phyloP scores from a whole-genome alignment of 495 filamentous ascomycete genomes.

The Penicillium antarcticum region DNA sequence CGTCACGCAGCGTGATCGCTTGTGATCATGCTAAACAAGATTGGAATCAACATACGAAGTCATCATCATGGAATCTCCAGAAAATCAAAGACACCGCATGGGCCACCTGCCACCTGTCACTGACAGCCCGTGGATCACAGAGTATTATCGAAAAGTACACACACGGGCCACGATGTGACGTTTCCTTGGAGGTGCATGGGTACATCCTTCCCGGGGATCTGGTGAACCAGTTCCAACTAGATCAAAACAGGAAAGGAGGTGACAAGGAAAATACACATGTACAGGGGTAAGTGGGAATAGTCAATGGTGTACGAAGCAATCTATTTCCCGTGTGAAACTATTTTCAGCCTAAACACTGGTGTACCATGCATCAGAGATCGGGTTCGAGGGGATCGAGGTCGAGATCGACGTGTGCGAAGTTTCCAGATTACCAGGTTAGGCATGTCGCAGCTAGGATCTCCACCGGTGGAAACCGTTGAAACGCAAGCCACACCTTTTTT shows the following conservation, averaged over 20 bases:
- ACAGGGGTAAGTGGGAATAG: no score
- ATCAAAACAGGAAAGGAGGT: neutral
- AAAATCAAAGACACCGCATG: constrained; percentile 6
- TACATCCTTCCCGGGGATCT: neutral
- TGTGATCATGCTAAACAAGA: no score
- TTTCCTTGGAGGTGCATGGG: no score
- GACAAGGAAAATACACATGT: no score
- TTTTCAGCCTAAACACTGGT: constrained; percentile 13
- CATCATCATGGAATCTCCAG: no score
- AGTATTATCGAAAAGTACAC: neutral
- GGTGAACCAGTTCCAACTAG: constrained; percentile 7
- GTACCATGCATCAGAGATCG: constrained; percentile 13
- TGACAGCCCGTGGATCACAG: neutral
- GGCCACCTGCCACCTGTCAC: constrained; percentile 32
- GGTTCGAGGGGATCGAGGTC: constrained; percentile 17
- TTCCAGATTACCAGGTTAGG: constrained; percentile 18
- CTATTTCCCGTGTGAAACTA: constrained; percentile 21
- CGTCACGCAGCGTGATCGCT: neutral
- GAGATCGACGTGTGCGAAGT: constrained; percentile 22
- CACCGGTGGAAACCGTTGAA: constrained; percentile 30
- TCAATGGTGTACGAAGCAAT: constrained; percentile 6
- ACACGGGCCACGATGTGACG: no score
- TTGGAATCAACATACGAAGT: no score
- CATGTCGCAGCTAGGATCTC: constrained; percentile 14
- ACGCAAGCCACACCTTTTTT: constrained; percentile 26